Evolutionary conservation across 208 protist species (phyloP).

Genomic region (Wallacemonas sp.): DNA sequence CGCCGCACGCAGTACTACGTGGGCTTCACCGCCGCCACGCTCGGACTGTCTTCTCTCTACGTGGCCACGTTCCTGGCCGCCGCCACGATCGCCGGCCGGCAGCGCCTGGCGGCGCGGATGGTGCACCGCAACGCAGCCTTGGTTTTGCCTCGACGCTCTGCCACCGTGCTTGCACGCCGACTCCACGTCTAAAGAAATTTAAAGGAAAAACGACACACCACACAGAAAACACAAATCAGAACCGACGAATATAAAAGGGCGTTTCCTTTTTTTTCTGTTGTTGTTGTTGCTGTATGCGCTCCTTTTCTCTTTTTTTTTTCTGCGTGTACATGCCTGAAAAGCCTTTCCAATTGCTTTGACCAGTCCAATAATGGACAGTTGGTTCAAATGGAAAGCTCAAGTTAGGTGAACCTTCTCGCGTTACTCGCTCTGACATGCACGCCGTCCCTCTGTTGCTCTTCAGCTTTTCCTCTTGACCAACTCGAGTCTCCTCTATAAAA

Average conservation of each 20-base stretch:
- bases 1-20: slow-evolving; percentile 39
- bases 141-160: slow-evolving; percentile 21
- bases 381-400: not conserved
- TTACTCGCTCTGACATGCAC: too few relatives aligned
- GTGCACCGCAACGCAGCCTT: slow-evolving; percentile 18
- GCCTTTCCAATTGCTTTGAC: too few relatives aligned
- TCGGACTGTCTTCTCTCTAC: slow-evolving; percentile 27
- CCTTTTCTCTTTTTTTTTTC: not conserved
- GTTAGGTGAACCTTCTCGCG: not conserved
- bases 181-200: slow-evolving; percentile 8
- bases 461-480: not conserved
- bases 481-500: too few relatives aligned
- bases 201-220: not conserved
- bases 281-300: not conserved
- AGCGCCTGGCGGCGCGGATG: slow-evolving; percentile 26
- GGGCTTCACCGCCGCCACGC: slow-evolving; percentile 26
- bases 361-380: too few relatives aligned
- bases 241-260: too few relatives aligned
- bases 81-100: slow-evolving; percentile 27
- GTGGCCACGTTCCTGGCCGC: slow-evolving; percentile 27
- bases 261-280: slow-evolving; percentile 13
- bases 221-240: too few relatives aligned
- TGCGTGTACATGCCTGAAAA: too few relatives aligned
- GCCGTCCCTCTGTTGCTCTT: not conserved
- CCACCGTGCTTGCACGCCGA: slow-evolving; percentile 15